Evolutionary conservation across 805 yeast species (phyloP).

Genomic region (Wickerhamomyces ciferrii): DNA sequence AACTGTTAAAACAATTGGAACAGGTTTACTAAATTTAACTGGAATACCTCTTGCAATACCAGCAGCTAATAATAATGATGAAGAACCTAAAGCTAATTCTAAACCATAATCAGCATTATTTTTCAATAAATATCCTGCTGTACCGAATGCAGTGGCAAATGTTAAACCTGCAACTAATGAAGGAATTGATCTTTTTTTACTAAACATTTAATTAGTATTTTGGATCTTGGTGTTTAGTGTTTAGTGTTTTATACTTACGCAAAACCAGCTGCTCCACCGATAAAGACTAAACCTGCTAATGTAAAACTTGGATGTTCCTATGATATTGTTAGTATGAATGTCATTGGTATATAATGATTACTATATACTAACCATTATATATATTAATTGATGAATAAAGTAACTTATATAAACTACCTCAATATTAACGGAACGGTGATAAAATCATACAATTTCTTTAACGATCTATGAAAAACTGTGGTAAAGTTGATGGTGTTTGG

Average conservation of each 20-base stretch:
- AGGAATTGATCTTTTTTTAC: slow-evolving; percentile 68
- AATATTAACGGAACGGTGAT: too few species aligned
- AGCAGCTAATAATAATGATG: slow-evolving; percentile 60
- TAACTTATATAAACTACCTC: too few species aligned
- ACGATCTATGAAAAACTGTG: neutral
- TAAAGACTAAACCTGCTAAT: slow-evolving; percentile 59
- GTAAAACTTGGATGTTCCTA: slow-evolving; percentile 79
- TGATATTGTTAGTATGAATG: neutral
- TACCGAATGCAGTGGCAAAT: slow-evolving; percentile 54
- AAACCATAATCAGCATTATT: slow-evolving; percentile 76
- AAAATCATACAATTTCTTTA: too few species aligned
- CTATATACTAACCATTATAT: neutral
- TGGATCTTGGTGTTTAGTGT: too few species aligned
- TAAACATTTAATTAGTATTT: slow-evolving; percentile 3
- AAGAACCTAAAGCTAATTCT: slow-evolving; percentile 72
- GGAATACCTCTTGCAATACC: slow-evolving; percentile 68
- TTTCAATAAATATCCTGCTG: slow-evolving; percentile 69
- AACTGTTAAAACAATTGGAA: slow-evolving; percentile 61
- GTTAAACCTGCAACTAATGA: slow-evolving; percentile 74
- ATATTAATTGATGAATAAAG: too few species aligned
- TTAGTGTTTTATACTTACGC: slow-evolving; percentile 32
- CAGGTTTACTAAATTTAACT: slow-evolving; percentile 58
- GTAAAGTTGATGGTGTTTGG: neutral
- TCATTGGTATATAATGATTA: too few species aligned
- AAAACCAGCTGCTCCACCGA: slow-evolving; percentile 72